Evolutionary conservation across 192 early-diverging fungal species (phyloP).

Genomic region (Neocallimastix lanati): DNA sequence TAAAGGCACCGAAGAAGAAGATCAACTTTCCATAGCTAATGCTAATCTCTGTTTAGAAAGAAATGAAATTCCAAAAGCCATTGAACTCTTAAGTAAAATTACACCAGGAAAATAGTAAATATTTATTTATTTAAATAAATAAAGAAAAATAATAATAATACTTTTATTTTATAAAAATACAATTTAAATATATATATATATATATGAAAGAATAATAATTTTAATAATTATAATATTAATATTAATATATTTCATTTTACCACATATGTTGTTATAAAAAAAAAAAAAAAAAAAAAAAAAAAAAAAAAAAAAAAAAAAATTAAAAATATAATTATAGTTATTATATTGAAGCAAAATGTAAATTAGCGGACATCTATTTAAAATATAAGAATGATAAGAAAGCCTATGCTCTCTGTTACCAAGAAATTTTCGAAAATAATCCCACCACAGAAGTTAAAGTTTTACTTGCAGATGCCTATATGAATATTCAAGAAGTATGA

Average conservation of each 20-base stretch:
- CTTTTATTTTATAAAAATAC: no score
- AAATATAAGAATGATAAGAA: slow-evolving; percentile 28
- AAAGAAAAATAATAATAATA: neutral
- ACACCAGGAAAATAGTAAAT: slow-evolving; percentile 8
- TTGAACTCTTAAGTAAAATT: slow-evolving; percentile 15
- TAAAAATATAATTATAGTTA: slow-evolving; percentile 1
- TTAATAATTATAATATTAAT: no score
- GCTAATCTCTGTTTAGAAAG: slow-evolving; percentile 11
- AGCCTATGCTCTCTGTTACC: slow-evolving; percentile 24
- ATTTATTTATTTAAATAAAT: neutral
- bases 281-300: no score
- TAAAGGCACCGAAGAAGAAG: slow-evolving; percentile 13
- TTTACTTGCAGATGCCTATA: slow-evolving; percentile 29
- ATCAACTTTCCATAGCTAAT: slow-evolving; percentile 20
- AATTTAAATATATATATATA: no score
- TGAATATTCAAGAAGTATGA: slow-evolving; percentile 31
- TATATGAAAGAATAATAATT: no score
- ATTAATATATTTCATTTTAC: no score
- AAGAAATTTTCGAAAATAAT: slow-evolving; percentile 18
- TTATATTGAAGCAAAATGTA: slow-evolving; percentile 18
- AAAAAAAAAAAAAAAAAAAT: no score
- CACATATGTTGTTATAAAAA: no score
- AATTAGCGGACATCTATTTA: slow-evolving; percentile 28
- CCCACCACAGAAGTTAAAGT: slow-evolving; percentile 24
- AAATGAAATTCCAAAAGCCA: slow-evolving; percentile 18